Percentiles rank a stretch among this genome's conserved stretches.
Evolutionary conservation across 2,329 filamentous ascomycete genomes (phyloP).

Genomic region (Gaeumannomyces tritici): DNA sequence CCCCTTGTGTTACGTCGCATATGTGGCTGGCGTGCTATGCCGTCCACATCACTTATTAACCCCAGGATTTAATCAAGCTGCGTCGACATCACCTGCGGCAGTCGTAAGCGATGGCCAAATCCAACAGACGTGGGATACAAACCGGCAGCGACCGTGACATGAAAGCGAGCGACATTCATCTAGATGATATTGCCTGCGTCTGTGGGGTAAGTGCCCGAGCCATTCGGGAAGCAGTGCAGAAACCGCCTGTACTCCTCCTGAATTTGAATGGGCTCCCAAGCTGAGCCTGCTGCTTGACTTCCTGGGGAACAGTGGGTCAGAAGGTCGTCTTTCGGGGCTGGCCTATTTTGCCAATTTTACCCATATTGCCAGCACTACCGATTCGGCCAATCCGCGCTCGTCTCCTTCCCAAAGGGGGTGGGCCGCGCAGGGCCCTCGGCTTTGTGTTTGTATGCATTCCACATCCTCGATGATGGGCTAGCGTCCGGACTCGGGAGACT

Average conservation of each 20-base stretch:
- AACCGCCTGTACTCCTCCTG: not conserved
- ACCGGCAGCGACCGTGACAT: not conserved
- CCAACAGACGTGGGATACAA: not conserved
- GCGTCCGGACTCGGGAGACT: not conserved
- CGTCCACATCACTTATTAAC: not conserved
- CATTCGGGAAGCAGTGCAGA: not conserved
- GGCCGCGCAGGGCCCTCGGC: not conserved
- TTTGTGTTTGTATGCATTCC: not conserved
- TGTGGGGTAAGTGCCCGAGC: not conserved
- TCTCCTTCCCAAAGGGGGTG: not conserved
- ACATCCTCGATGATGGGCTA: not conserved
- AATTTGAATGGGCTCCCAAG: not conserved
- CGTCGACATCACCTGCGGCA: not conserved
- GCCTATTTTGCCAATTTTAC: conserved; percentile 5
- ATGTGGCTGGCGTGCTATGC: not conserved
- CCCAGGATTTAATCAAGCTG: not conserved
- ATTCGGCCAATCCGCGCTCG: not conserved
- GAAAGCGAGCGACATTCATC: not conserved
- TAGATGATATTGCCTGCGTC: not conserved
- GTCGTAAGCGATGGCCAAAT: not conserved
- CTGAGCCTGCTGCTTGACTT: not conserved
- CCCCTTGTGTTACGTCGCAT: not conserved
- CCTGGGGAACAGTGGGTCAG: not conserved
- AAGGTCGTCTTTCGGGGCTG: not conserved
- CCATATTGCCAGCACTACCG: conserved; percentile 1